Evolutionary conservation across 306 rosid genomes (phyloP).

Genomic region (Medicago truncatula): MtrunA17r5.0-ANR NC_053046.1:13931001-13931500

Average conservation of each 20-base stretch:
- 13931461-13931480: constrained; percentile 1
- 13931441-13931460: background rate
- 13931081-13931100: constrained; percentile 74
- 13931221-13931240: constrained; percentile 41
- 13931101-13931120: constrained; percentile 73
- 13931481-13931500: constrained; percentile 9
- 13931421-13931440: constrained; percentile 76
- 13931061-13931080: constrained; percentile 82
- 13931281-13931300: constrained; percentile 91
- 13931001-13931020: constrained; percentile 83
- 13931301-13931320: constrained; percentile 98
- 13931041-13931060: constrained; percentile 53
- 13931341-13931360: constrained; percentile 79
- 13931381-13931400: constrained; percentile 87
- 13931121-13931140: constrained; percentile 89
- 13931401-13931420: constrained; percentile 89
- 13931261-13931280: constrained; percentile 29
- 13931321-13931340: constrained; percentile 80
- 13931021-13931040: constrained; percentile 76
- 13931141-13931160: constrained; percentile 55
- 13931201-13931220: constrained; percentile 60
- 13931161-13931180: constrained; percentile 81
- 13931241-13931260: constrained; percentile 51
- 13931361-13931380: constrained; percentile 93
- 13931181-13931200: constrained; percentile 70